These are phyloP conservation scores for Alternaria incomplexa DNA, from an alignment of 2,329 filamentous ascomycete species.

Conservation along the genomic window DNA sequence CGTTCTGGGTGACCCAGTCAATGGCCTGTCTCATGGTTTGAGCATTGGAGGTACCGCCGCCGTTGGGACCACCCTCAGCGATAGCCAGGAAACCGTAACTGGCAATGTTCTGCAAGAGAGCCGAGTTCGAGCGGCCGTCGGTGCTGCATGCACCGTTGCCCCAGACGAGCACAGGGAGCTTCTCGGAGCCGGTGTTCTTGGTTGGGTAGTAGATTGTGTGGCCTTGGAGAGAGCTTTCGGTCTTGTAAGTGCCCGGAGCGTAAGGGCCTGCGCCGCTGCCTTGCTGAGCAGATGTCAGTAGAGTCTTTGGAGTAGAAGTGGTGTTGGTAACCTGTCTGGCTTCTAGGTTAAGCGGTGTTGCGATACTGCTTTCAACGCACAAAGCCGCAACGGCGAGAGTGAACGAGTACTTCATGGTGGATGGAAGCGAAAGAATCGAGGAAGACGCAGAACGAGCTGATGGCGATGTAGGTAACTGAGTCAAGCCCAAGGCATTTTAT, in stretches of 20 bases:
- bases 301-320: neutral
- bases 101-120: constrained; percentile 16
- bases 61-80: constrained; percentile 17
- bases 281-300: neutral
- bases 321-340: neutral
- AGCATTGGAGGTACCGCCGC: constrained; percentile 12
- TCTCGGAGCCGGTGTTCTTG: constrained; percentile 5
- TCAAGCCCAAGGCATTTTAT: neutral
- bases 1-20: constrained; percentile 18
- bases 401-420: constrained; percentile 5
- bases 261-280: constrained; percentile 2
- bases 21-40: constrained; percentile 16
- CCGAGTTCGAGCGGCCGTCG: constrained; percentile 16
- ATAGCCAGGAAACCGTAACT: constrained; percentile 28
- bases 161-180: constrained; percentile 31
- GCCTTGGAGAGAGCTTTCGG: constrained; percentile 11
- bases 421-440: neutral
- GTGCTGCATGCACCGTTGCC: constrained; percentile 31
- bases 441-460: neutral
- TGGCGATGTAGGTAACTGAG: neutral
- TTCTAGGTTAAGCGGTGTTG: constrained; percentile 1
- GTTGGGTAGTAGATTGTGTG: constrained; percentile 25
- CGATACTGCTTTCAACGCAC: neutral
- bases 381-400: constrained; percentile 1
- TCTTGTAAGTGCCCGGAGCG: constrained; percentile 7